Conservation (phyloP, 169 alveolate genomes). For the Babesia microti region DNA sequence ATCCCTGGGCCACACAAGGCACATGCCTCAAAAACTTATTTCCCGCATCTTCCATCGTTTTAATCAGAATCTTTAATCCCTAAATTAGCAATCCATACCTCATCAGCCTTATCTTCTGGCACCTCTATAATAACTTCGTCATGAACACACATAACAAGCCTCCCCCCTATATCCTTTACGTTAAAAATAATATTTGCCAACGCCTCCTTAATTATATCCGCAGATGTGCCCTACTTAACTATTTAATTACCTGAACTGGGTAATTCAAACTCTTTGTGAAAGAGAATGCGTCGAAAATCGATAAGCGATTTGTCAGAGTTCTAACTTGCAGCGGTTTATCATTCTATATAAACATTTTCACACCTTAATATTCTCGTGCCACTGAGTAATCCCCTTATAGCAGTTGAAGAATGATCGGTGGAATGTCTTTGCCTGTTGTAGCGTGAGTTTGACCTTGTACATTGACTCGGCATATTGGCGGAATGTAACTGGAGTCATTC, state of each 20-base stretch:
- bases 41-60: conserved; percentile 68
- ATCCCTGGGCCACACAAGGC: conserved; percentile 70
- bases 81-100: conserved; percentile 17
- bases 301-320: conserved; percentile 61
- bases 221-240: conserved; percentile 60
- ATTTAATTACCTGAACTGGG: conserved; percentile 59
- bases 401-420: conserved; percentile 60
- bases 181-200: conserved; percentile 56
- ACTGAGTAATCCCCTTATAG: conserved; percentile 58
- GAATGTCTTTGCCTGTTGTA: conserved; percentile 56
- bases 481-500: conserved; percentile 67
- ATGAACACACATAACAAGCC: conserved; percentile 65
- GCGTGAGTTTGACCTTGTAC: conserved; percentile 54
- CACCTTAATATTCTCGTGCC: conserved; percentile 71
- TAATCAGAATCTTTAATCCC: conserved; percentile 52
- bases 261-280: conserved; percentile 69
- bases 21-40: conserved; percentile 58
- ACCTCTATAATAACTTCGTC: conserved; percentile 70
- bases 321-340: conserved; percentile 43
- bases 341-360: conserved; percentile 10
- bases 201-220: conserved; percentile 71
- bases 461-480: conserved; percentile 64
- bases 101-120: conserved; percentile 56
- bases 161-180: conserved; percentile 47
- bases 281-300: conserved; percentile 63